Evolutionary conservation across 2,329 filamentous ascomycete species (phyloP).

Genomic region (Exophiala mesophila): DNA sequence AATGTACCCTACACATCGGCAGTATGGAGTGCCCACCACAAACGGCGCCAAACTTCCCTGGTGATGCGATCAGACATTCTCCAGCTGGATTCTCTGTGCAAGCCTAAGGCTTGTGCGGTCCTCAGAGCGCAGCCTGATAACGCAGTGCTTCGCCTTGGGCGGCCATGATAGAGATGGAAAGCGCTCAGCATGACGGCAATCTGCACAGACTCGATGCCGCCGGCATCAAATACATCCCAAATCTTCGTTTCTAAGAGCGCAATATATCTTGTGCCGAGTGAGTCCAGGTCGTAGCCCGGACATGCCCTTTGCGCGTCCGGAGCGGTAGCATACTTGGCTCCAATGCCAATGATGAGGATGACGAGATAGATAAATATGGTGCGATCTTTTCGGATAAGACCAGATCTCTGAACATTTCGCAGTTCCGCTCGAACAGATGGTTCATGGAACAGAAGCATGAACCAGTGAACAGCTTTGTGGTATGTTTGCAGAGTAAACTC

Average conservation of each 20-base stretch:
- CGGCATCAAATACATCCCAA: slow-evolving; percentile 40
- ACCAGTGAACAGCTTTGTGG: slow-evolving; percentile 42
- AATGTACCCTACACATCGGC: slow-evolving; percentile 11
- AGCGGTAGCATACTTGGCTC: slow-evolving; percentile 35
- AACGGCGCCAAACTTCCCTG: slow-evolving; percentile 14
- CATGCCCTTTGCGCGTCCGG: slow-evolving; percentile 14
- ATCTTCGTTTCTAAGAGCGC: slow-evolving; percentile 32
- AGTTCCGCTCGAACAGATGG: slow-evolving; percentile 34
- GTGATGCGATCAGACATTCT: slow-evolving; percentile 11
- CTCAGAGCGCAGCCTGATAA: slow-evolving; percentile 10
- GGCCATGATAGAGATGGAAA: slow-evolving; percentile 17
- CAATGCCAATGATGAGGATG: slow-evolving; percentile 36
- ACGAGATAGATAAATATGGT: slow-evolving; percentile 36
- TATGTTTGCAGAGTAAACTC: slow-evolving; percentile 38
- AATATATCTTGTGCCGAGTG: slow-evolving; percentile 9
- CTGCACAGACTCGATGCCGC: slow-evolving; percentile 26
- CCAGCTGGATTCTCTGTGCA: slow-evolving; percentile 18
- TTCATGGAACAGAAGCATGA: slow-evolving; percentile 41
- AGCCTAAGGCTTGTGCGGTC: slow-evolving; percentile 11
- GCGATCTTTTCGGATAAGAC: slow-evolving; percentile 32
- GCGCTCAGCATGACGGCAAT: slow-evolving; percentile 13
- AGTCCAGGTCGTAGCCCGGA: slow-evolving; percentile 19
- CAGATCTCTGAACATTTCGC: slow-evolving; percentile 32
- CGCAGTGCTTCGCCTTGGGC: slow-evolving; percentile 14
- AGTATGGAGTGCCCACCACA: slow-evolving; percentile 18